Conservation (phyloP, 306 rosid genomes). For the Myrica gale region DNA sequence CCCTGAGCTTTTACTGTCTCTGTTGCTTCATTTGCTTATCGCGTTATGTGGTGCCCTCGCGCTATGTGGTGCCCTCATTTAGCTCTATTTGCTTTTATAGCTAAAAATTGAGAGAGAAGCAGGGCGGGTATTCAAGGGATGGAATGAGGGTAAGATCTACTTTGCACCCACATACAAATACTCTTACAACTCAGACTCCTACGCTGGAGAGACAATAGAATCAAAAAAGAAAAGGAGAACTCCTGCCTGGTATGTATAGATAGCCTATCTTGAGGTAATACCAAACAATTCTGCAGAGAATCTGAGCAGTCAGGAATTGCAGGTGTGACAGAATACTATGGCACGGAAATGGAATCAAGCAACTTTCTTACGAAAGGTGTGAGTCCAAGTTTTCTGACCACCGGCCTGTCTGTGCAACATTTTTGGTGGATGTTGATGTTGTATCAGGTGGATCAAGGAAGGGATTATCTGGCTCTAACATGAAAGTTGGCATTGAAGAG, state of each 20-base stretch:
- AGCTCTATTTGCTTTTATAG: slow-evolving; percentile 38
- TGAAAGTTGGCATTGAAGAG: slow-evolving; percentile 52
- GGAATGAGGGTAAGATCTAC: slow-evolving; percentile 90
- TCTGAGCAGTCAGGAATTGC: slow-evolving; percentile 32
- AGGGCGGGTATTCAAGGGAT: slow-evolving; percentile 79
- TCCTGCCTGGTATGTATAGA: slow-evolving; percentile 80
- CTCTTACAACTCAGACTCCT: slow-evolving; percentile 78
- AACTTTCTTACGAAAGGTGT: slow-evolving; percentile 60
- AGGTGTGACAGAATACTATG: slow-evolving; percentile 98
- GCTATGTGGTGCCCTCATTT: slow-evolving; percentile 2
- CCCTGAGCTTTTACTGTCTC: neutral
- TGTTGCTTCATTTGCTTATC: slow-evolving; percentile 15
- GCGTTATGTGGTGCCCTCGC: neutral
- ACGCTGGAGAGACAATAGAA: slow-evolving; percentile 58
- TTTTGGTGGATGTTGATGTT: slow-evolving; percentile 59
- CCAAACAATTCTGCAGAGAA: neutral
- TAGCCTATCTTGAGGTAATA: slow-evolving; percentile 3
- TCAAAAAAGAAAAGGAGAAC: slow-evolving; percentile 89
- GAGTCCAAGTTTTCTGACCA: slow-evolving; percentile 85
- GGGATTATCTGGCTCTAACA: slow-evolving; percentile 37
- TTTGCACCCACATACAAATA: slow-evolving; percentile 98
- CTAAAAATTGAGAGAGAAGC: slow-evolving; percentile 89
- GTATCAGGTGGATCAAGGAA: slow-evolving; percentile 42
- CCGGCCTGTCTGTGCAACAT: slow-evolving; percentile 78
- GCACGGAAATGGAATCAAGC: slow-evolving; percentile 78